Conservation (phyloP, 495 filamentous ascomycete species). For the Lasiosphaeris hirsuta region DNA sequence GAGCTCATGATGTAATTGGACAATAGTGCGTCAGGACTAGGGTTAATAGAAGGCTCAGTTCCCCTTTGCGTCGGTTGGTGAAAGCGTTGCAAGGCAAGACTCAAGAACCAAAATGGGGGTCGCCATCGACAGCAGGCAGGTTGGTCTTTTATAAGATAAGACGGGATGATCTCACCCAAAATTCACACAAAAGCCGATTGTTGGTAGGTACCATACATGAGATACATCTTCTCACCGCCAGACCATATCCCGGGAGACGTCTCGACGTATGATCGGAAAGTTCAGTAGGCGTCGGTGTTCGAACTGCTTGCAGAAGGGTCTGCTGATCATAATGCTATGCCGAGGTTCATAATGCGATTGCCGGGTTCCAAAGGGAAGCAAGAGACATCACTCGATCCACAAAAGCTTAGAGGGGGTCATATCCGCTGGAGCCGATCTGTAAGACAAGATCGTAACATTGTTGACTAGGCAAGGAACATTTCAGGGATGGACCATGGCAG, state of each 20-base stretch:
- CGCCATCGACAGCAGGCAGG: no score
- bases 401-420: slow-evolving; percentile 9
- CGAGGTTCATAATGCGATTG: slow-evolving; percentile 17
- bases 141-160: slow-evolving; percentile 4
- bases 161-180: background rate
- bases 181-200: background rate
- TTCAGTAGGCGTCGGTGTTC: slow-evolving; percentile 14
- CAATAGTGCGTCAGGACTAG: background rate
- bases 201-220: slow-evolving; percentile 7
- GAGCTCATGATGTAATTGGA: background rate
- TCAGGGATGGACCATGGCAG: slow-evolving; percentile 3
- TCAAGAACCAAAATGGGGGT: no score
- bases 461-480: background rate
- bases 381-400: slow-evolving; percentile 13
- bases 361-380: background rate
- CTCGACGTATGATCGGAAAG: slow-evolving; percentile 2
- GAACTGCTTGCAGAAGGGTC: slow-evolving; percentile 19
- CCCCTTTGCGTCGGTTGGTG: background rate
- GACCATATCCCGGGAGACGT: background rate
- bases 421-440: slow-evolving; percentile 14
- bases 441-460: slow-evolving; percentile 11
- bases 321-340: slow-evolving; percentile 26
- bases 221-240: slow-evolving; percentile 21
- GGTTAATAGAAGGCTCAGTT: background rate
- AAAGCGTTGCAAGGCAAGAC: no score